Base-by-base conservation (phyloP, 306 rosid genomes). In the Malus asiatica region DNA sequence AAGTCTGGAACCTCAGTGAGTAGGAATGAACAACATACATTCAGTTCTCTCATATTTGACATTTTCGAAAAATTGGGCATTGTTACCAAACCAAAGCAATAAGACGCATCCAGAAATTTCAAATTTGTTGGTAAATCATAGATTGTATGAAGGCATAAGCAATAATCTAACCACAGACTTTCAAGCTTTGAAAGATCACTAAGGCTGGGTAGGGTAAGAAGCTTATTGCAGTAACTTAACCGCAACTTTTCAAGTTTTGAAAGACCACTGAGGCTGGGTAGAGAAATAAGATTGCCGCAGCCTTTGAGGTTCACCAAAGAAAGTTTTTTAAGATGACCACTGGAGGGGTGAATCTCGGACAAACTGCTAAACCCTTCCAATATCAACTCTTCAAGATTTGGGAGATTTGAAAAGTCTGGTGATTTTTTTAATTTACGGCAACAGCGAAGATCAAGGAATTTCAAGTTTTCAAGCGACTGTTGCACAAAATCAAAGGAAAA, bases 391-490 rank as follows among this genome's bases (percentile, higher is more conserved):
- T 78, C 83, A 0, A 84, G 86, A 76, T 62, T 82, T 0, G 88
- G 87, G 22, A 78, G 64, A 8, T 35, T 57, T n/a, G 76, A 76
- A 35, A 45, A 45, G 32, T 86, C 79, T 0, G 90, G 93, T n/a
- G 82, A 82, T 0, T 7, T 15, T 8, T 9, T 27, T 42, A 86
- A 55, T 67, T 22, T 3, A 20, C 3, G 10, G n/a, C 84, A 88
- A 58, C n/a, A n/a, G n/a, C n/a, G 68, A 42, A 88, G 84, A 74
- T 78, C 77, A 42, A 86, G 87, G 25, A 80, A 29, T 44, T 74
- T 84, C 53, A 88, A 70, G 4, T 32, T 18, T 10, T 1, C 11
- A 5, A 38, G 45, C 0, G 25, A 14, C 6, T 59, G 44, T 40
- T 40, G 1, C 10, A 40, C 44, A 40, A 40, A 40, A 40, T 7